Conservation (phyloP, 805 yeast species). For the Candida tallmaniae region DNA sequence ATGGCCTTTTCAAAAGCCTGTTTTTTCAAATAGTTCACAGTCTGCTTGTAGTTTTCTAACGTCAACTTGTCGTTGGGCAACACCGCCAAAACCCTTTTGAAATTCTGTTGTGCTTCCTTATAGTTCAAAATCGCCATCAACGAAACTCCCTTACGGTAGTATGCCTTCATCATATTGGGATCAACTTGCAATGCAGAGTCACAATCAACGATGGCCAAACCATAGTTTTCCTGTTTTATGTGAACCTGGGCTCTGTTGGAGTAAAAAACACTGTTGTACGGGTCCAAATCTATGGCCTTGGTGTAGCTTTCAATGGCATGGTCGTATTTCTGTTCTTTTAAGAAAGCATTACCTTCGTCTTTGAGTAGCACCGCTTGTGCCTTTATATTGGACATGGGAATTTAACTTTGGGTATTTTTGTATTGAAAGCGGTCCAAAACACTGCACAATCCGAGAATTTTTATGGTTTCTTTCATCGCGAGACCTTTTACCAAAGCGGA, state of each 20-base stretch:
- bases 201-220: constrained; percentile 79
- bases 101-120: constrained; percentile 67
- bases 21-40: constrained; percentile 61
- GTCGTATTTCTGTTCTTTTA: constrained; percentile 60
- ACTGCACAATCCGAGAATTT: no score
- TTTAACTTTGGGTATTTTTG: no score
- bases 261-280: constrained; percentile 56
- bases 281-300: constrained; percentile 64
- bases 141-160: constrained; percentile 84
- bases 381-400: background rate
- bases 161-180: constrained; percentile 66
- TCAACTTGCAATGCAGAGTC: constrained; percentile 65
- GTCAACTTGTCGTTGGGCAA: constrained; percentile 73
- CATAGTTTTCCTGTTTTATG: constrained; percentile 81
- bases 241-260: constrained; percentile 91
- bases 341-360: constrained; percentile 65
- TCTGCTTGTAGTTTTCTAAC: constrained; percentile 52
- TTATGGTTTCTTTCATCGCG: no score
- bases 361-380: constrained; percentile 49
- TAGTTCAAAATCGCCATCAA: constrained; percentile 71
- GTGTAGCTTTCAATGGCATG: constrained; percentile 71
- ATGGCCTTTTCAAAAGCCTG: constrained; percentile 86
- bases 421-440: no score
- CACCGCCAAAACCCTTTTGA: constrained; percentile 54
- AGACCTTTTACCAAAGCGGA: no score